phyloP scores from a whole-genome alignment of 202 grass and related monocot genomes.

The Setaria viridis region DNA sequence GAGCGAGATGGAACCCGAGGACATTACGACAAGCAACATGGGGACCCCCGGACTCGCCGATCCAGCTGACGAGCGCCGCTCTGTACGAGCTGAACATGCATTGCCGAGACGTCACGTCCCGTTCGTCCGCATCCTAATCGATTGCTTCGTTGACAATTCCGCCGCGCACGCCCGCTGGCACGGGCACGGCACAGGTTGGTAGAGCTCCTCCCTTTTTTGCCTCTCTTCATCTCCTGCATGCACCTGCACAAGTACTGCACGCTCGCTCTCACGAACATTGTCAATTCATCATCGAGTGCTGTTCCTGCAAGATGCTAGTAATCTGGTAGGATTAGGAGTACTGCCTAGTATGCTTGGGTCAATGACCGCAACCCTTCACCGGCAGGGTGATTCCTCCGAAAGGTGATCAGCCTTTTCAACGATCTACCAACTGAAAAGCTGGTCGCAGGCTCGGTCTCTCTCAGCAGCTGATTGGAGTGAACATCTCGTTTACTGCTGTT shows the following conservation, averaged over 20 bases:
- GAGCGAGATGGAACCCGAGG: not conserved
- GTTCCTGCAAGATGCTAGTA: not conserved
- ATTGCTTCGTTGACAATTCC: conserved; percentile 35
- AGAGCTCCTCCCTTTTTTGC: not conserved
- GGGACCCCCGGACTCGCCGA: not conserved
- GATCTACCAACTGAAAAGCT: conserved; percentile 20
- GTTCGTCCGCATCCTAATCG: not conserved
- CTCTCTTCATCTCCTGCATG: not conserved
- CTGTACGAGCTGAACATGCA: not conserved
- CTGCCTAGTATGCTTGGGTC: conserved; percentile 26
- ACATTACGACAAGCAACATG: not conserved
- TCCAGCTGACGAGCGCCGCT: not conserved
- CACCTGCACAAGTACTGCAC: not conserved
- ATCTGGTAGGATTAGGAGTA: too few species aligned
- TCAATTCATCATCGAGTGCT: conserved; percentile 10
- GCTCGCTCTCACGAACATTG: not conserved
- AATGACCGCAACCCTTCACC: conserved; percentile 31
- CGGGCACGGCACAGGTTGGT: conserved; percentile 27
- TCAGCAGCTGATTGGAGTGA: conserved; percentile 30
- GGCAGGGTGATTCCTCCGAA: conserved; percentile 25
- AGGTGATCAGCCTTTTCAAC: conserved; percentile 36
- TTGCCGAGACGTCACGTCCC: not conserved
- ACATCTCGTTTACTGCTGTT: not conserved
- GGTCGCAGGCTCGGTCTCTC: not conserved
- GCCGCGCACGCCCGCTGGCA: not conserved